Evolutionary conservation across 1,284 basidiomycete species (phyloP), one percentile per base, ranked within the genome.

Genomic region (Trichosporon sp.): DNA sequence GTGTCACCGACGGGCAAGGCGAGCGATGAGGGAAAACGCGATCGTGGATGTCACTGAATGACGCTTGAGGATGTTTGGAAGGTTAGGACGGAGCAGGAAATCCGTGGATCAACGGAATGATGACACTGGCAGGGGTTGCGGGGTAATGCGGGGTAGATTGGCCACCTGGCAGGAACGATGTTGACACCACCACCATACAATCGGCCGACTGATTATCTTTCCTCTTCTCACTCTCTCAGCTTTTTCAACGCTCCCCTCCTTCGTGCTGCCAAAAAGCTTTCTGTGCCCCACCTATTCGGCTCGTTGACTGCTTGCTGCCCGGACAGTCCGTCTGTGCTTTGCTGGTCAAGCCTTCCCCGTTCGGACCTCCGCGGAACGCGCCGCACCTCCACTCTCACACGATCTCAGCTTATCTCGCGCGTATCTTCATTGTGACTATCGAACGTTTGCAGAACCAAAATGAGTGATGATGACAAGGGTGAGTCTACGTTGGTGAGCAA

Each of bases 71-170:
- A 54, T 54, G 51, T 54, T 54, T 19, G 21, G 19, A 19, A 37
- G 51, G 26, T 26, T 54, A 10, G 51, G 21, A 35, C 59, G 59
- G 59, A 32, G 59, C 19, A 63, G 32, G 32, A 63, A 63, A 63
- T 63, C 59, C 59, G 37, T 32, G 59, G 59, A 21, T 61, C 40
- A 43, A 68, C 54, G 56, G 37, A 43, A 54, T 14, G 10, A n/a
- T n/a, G n/a, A 11, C 66, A 12, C 14, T 40, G 14, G 21, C 8
- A 14, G 43, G 16, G 7, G 46, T 21, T 66, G 65, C 46, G 43
- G 64, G 64, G 65, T 66, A 48, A 66, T 40, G 64, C 64, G 64
- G 43, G 64, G 64, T 65, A 65, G 59, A 63, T 63, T 37, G 32
- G 59, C 59, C 32, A 21, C n/a, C 38, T 32, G n/a, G 21, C 19